Base-by-base conservation (phyloP, 306 rosid species). In the Carpinus fangiana region DNA sequence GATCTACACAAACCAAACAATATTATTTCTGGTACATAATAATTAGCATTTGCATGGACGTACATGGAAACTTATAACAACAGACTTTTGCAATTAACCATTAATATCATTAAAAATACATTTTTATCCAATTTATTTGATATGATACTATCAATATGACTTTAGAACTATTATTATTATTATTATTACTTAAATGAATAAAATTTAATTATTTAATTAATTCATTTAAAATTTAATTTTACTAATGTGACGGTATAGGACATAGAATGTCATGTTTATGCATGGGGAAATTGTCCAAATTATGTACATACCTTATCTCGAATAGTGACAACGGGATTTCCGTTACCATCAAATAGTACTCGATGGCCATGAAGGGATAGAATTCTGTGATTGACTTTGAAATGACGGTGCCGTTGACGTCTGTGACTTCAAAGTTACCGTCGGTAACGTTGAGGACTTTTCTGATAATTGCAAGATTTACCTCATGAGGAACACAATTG, bases 321-420 rank as follows among this genome's bases (percentile, higher is more conserved):
- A 0, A 88, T 72, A 0, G 92, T 86, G 28, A 83, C 14, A 50
- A 90, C 12, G 56, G 89, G 83, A 45, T 80, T 64, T 14, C 87
- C 89, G 5, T 86, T 67, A 34, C 88, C 62, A 12, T 89, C 97
- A 1, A 83, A 67, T 6, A 91, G 79, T 57, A 82, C 78, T 50
- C 89, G 91, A 34, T 79, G 90, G 23, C 83, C 86, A 46, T 36
- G 86, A 50, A 83, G 47, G 84, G 88, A 66, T 3, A 78, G 26
- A 18, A 77, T 28, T 28, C 31, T 28, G 0, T 28, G 31, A 28
- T 1, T 28, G 31, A 28, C 31, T 28, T 28, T 28, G 31, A 28
- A 28, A 28, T 28, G 31, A 1, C 31, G 31, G 31, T 28, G 31
- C 31, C 31, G 31, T 28, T 28, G 31, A 28, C 31, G 31, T 28